phyloP scores from a whole-genome alignment of 805 yeast genomes.

The Ogataea siamensis region DNA sequence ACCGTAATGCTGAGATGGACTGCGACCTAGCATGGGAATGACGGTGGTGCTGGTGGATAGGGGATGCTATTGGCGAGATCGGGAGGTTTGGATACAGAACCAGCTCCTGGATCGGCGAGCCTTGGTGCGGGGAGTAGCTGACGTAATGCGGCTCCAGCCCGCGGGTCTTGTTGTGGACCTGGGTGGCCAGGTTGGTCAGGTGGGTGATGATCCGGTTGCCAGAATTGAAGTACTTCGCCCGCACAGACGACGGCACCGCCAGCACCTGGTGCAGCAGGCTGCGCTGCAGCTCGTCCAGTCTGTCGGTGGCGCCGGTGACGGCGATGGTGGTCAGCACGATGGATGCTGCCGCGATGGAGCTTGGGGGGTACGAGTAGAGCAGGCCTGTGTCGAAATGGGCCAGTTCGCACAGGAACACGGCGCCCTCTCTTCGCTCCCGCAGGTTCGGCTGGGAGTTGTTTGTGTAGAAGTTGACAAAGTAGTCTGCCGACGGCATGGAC shows the following conservation, averaged over 20 bases:
- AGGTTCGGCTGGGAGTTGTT: slow-evolving; percentile 33
- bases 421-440: slow-evolving; percentile 51
- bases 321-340: slow-evolving; percentile 46
- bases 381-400: slow-evolving; percentile 60
- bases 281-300: slow-evolving; percentile 32
- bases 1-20: slow-evolving; percentile 23
- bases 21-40: slow-evolving; percentile 25
- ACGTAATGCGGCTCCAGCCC: slow-evolving; percentile 17
- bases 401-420: slow-evolving; percentile 64
- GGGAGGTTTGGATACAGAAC: slow-evolving; percentile 24
- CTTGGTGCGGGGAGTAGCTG: slow-evolving; percentile 11
- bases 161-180: slow-evolving; percentile 26
- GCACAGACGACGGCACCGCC: slow-evolving; percentile 26
- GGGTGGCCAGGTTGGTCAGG: slow-evolving; percentile 27
- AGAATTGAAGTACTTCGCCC: slow-evolving; percentile 25
- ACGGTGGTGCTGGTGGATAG: slow-evolving; percentile 23
- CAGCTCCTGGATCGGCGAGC: slow-evolving; percentile 23
- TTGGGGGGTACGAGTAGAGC: slow-evolving; percentile 47
- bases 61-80: slow-evolving; percentile 33
- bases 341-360: slow-evolving; percentile 52
- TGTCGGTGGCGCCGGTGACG: slow-evolving; percentile 33
- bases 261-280: slow-evolving; percentile 26
- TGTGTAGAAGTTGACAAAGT: slow-evolving; percentile 57
- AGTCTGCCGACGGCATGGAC: slow-evolving; percentile 59
- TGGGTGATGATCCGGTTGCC: slow-evolving; percentile 24